Base-by-base conservation (phyloP, 805 yeast species). In the Komagataella populi region DNA sequence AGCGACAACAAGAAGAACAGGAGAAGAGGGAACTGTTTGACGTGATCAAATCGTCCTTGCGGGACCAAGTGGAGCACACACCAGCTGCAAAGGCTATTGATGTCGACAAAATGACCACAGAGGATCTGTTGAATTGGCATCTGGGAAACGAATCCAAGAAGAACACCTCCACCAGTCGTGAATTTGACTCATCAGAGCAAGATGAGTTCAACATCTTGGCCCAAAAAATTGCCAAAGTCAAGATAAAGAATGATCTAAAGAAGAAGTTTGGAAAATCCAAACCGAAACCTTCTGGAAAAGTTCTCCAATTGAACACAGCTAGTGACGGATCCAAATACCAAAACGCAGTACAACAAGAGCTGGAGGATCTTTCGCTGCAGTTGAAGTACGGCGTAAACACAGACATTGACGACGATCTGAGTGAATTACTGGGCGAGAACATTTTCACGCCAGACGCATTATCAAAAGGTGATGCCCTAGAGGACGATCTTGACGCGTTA, bases 181-280 rank as follows among this genome's bases (percentile, higher is more conserved):
- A 44, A 44, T 30, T 48, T 47, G 14, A 45, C 47, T 6, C 50
- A 20, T 55, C 56, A 14, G 68, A 64, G 46, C 52, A 30, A 16
- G 48, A 54, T 23, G 51, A 61, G 47, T 61, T 61, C 46, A 39
- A 50, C 16, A 54, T 57, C 44, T 48, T 62, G 6, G 58, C 61
- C 44, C 51, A 56, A 23, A 57, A 57, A 43, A 56, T 59, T 2
- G 54, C 58, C 22, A 56, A 59, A 36, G 55, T 52, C 48, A 63
- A 60, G 44, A 45, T 58, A 20, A 53, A 56, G 12, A 50, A 53
- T 23, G 49, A 50, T 10, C 48, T 56, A 14, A 56, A 54, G 49
- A 17, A 49, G 16, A 59, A 53, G 44, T 55, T 54, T 23, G 22
- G 39, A 4, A 30, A 30, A 10, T 10, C 39, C 5, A 30, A 44